Evolutionary conservation across 345 rosid genomes (phyloP), one percentile per base, ranked within the genome.

Genomic region (Arabis alpina): DNA sequence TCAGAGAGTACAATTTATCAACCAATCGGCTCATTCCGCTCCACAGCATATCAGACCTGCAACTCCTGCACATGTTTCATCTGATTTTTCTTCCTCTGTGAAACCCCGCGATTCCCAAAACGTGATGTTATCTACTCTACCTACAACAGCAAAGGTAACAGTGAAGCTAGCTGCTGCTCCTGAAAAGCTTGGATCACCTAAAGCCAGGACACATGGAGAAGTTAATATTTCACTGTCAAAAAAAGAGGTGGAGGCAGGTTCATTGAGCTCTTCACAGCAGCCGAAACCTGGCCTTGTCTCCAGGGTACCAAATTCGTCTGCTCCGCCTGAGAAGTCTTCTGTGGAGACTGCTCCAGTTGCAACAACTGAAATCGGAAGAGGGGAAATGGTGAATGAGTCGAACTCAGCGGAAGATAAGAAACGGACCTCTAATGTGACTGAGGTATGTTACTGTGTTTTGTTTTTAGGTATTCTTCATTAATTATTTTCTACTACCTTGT

Each of bases 321-420:
- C 73, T 44, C 76, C 65, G 8, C 63, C 72, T 36, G 64, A 71
- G 15, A 77, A 75, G 74, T 75, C 83, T 25, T 24, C 72, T 54
- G 71, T 62, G 4, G 74, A 71, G 47, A 62, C 61, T 54, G 54
- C 75, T 28, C 56, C 64, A 62, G 79, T 77, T 49, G 19, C 73
- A 41, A 76, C 55, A 53, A 45, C 56, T 64, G 91, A 83, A 24
- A 79, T 49, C 19, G 68, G 76, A 62, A 82, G 59, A 55, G 81
- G 15, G 62, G 83, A 81, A 55, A 61, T 43, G 61, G 60, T 82
- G 77, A 72, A 80, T 71, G 65, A 84, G 72, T 82, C 86, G 41
- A 85, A 80, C 71, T 82, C 89, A 63, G 79, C 77, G 3, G 83
- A 86, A 73, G 84, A 88, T 61, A 88, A 81, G 68, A 81, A 77